Base-by-base conservation (phyloP, 176 grass and related monocot genomes). In the Alloteropsis semialata region DNA sequence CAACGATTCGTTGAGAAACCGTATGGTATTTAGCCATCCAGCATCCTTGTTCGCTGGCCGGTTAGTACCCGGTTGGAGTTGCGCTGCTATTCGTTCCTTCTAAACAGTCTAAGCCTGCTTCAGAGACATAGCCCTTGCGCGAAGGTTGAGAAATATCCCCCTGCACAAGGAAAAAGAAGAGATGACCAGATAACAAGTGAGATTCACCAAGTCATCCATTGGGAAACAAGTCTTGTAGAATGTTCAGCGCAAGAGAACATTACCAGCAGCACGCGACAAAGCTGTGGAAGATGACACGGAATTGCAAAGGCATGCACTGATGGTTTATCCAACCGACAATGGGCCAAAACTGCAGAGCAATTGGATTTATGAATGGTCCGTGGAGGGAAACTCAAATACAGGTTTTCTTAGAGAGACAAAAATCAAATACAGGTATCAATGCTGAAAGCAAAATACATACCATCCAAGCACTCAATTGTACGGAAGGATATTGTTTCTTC, bases 61-160 rank as follows among this genome's bases (percentile, higher is more conserved):
- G 19, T 41, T 36, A 30, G 19, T 17, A 75, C 41, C 65, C 65
- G 41, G 16, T 29, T 45, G 82, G 63, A 72, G 72, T 21, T 28
- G 37, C 14, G 55, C 65, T 22, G 16, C 3, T 43, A 28, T 22
- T 51, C 6, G 3, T 22, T 16, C 38, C 73, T 68, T 49, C 71
- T 38, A 24, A 37, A 82, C 29, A 13, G 48, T 57, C 88, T 89
- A 94, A 8, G 78, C 64, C 74, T 90, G 88, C 50, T 87, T 95
- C 84, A 91, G 82, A 80, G 92, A 82, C 81, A 84, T 68, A 1
- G 95, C 82, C 81, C 92, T 91, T 21, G 96, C 92, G 12, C 96
- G 86, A 75, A 95, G 92, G 79, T 95, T 98, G 42, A 98, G 81
- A 90, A 98, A 98, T 91, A 98, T 93, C 64, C 96, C 96, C 92